A percentile compares a stretch with the other conserved stretches of the same genome.
Conservation (phyloP, 2,329 filamentous ascomycete genomes). For the Ascochyta rabiei region DNA sequence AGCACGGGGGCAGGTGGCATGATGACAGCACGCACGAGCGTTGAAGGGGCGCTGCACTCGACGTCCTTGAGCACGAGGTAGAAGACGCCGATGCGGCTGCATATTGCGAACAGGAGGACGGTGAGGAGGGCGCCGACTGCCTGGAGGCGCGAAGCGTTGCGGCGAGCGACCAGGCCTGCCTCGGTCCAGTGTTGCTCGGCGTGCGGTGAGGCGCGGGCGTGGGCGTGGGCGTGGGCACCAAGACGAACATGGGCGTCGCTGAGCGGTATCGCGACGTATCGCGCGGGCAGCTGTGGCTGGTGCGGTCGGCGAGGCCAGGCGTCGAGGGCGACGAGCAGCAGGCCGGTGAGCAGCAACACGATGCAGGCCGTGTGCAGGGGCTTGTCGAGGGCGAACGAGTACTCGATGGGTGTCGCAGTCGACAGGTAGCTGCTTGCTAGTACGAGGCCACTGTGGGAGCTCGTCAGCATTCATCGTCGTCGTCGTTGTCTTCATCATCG, state of each 20-base stretch:
- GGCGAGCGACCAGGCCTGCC: slow-evolving; percentile 23
- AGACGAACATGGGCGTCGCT: slow-evolving; percentile 7
- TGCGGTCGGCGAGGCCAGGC: slow-evolving; percentile 25
- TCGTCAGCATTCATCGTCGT: slow-evolving; percentile 25
- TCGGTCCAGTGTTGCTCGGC: slow-evolving; percentile 38
- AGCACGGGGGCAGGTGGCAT: slow-evolving; percentile 1
- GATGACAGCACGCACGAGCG: slow-evolving; percentile 23
- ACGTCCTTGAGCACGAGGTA: slow-evolving; percentile 37
- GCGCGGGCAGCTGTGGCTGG: slow-evolving; percentile 26
- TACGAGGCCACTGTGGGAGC: slow-evolving; percentile 40
- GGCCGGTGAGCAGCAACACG: slow-evolving; percentile 42
- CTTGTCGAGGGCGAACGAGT: slow-evolving; percentile 46
- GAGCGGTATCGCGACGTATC: slow-evolving; percentile 42
- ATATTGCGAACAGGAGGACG: slow-evolving; percentile 38
- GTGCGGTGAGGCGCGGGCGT: slow-evolving; percentile 25
- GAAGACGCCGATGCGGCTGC: slow-evolving; percentile 40
- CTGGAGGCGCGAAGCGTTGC: slow-evolving; percentile 24
- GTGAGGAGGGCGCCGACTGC: slow-evolving; percentile 34
- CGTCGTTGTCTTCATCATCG: no score
- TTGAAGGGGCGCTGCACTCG: slow-evolving; percentile 41
- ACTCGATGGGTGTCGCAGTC: slow-evolving; percentile 34
- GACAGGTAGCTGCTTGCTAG: slow-evolving; percentile 42
- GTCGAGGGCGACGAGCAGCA: slow-evolving; percentile 38
- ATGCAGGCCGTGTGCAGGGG: slow-evolving; percentile 42
- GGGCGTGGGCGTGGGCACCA: slow-evolving; percentile 17